These are phyloP conservation scores for Zasmidium angulare DNA, from an alignment of 2,329 filamentous ascomycete genomes.

Conservation along the genomic window DNA sequence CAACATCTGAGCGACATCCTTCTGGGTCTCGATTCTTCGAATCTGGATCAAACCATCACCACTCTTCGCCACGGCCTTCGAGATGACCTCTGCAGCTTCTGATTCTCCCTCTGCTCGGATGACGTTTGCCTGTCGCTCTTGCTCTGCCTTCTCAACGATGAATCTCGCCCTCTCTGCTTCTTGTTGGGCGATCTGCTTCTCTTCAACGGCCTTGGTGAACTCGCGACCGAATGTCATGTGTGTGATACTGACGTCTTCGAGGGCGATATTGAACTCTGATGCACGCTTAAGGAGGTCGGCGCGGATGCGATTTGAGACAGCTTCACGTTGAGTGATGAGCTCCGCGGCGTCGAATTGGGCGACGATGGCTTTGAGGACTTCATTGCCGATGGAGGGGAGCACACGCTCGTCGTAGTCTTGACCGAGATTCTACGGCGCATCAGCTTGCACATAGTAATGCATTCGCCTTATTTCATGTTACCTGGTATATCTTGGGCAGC, in stretches of 20 bases:
- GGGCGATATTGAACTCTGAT: constrained; percentile 95
- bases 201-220: constrained; percentile 97
- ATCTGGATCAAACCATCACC: constrained; percentile 95
- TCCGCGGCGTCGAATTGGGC: constrained; percentile 56
- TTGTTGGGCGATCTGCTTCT: constrained; percentile 99
- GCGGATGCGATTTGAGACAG: constrained; percentile 92
- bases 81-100: constrained; percentile 93
- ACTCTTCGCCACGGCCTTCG: constrained; percentile 86
- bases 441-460: not conserved
- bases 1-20: constrained; percentile 90
- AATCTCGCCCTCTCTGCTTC: constrained; percentile 96
- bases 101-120: constrained; percentile 98
- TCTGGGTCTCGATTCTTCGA: constrained; percentile 92
- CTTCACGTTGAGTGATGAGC: constrained; percentile 96
- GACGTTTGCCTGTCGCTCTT: constrained; percentile 97
- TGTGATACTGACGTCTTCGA: constrained; percentile 98
- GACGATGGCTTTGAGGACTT: constrained; percentile 56
- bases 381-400: constrained; percentile 55
- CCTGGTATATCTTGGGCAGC: constrained; percentile 98
- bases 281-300: constrained; percentile 89
- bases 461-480: constrained; percentile 40
- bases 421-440: constrained; percentile 76
- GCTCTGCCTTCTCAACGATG: constrained; percentile 97
- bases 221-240: constrained; percentile 99
- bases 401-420: constrained; percentile 85